Evolutionary conservation across 2,329 filamentous ascomycete species (phyloP), one percentile per base, ranked within the genome.

Genomic region (Colletotrichum musicola): DNA sequence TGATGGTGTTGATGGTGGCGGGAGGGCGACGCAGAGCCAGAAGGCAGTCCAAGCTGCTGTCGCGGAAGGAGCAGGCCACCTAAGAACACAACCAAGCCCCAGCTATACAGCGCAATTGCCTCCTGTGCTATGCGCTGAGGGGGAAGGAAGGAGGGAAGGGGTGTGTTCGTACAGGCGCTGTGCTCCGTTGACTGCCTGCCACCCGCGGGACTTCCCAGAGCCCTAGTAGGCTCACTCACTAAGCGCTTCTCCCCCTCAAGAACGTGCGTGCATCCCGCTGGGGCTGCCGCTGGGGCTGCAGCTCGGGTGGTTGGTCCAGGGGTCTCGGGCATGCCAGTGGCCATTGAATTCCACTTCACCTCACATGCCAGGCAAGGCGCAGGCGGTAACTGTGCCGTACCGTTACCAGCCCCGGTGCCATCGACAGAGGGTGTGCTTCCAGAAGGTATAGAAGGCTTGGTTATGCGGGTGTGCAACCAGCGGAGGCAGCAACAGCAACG

Each of bases 21-120:
- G 58, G 58, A 7, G 30, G 9, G 30, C 30, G 10, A 35, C 64
- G 66, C 35, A 46, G 47, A 66, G 56, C 53, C 64, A 66, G 71
- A 71, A 60, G 70, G 65, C 60, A 76, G 73, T 74, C 71, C 72
- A 73, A 76, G 72, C 74, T 74, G 75, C 71, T 75, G 73, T 68
- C 62, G 55, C 62, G 56, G 65, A 50, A 62, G 30, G 30, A 35
- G 30, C 30, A 35, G 30, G 30, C 30, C 30, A 35, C 30, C 30
- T 25, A 35, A 35, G 30, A 35, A 7, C 7, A 3, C 2, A 35
- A 35, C 30, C 30, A 7, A 35, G 30, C 30, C 30, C 30, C 30
- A 35, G 30, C 30, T 35, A 35, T 35, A 35, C 30, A 35, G 30
- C 30, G 30, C 30, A 35, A 35, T 35, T 35, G 30, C 30, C 30